Evolutionary conservation across 805 yeast genomes (phyloP).

Genomic region (Hanseniaspora meyeri): DNA sequence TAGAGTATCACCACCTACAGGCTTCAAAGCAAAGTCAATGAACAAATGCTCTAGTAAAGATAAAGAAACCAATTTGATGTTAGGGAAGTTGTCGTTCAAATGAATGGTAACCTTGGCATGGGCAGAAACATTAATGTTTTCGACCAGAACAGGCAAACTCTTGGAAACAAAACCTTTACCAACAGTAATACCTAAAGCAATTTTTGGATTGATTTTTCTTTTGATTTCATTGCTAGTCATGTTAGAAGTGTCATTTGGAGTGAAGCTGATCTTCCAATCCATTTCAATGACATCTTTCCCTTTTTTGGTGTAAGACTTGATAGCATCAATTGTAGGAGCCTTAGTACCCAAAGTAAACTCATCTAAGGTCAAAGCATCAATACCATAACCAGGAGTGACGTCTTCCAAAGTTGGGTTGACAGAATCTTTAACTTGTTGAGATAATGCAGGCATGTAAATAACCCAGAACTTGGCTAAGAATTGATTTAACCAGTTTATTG

Average conservation of each 20-base stretch:
- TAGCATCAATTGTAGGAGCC: slow-evolving; percentile 61
- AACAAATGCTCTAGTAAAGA: slow-evolving; percentile 67
- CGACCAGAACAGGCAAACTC: slow-evolving; percentile 64
- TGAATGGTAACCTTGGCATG: slow-evolving; percentile 51
- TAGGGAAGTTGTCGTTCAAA: slow-evolving; percentile 60
- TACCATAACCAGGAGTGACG: slow-evolving; percentile 73
- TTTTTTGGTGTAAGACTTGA: slow-evolving; percentile 59
- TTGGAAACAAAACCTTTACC: slow-evolving; percentile 75
- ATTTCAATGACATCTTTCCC: slow-evolving; percentile 60
- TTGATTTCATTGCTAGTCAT: slow-evolving; percentile 68
- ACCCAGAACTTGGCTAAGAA: slow-evolving; percentile 77
- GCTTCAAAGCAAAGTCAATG: slow-evolving; percentile 69
- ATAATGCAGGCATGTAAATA: slow-evolving; percentile 73
- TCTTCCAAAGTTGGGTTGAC: slow-evolving; percentile 59
- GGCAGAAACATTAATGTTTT: slow-evolving; percentile 67
- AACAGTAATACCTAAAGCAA: slow-evolving; percentile 65
- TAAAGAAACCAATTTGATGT: slow-evolving; percentile 56
- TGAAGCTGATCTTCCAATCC: slow-evolving; percentile 74
- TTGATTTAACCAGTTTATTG: slow-evolving; percentile 71
- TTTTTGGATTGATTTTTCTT: slow-evolving; percentile 64
- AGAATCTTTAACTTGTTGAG: slow-evolving; percentile 57
- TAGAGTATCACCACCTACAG: slow-evolving; percentile 80
- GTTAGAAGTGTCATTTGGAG: slow-evolving; percentile 72
- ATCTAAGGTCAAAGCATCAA: slow-evolving; percentile 58
- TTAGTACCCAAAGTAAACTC: slow-evolving; percentile 72